Evolutionary conservation across 1,284 basidiomycete genomes (phyloP).

Genomic region (Coniferiporia sulphurascens): DNA sequence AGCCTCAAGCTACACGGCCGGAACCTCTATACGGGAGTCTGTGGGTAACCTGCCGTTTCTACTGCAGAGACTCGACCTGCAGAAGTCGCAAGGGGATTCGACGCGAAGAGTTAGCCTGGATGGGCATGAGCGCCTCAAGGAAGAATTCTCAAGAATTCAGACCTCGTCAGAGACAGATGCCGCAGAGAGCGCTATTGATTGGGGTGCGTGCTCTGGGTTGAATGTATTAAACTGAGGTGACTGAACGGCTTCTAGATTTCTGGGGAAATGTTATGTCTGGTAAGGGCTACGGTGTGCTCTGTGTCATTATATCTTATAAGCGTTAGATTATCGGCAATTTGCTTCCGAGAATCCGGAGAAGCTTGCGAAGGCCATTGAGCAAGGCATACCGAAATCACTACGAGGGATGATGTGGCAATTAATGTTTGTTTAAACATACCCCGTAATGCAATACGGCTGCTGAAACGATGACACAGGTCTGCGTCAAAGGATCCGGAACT

Average conservation of each 20-base stretch:
- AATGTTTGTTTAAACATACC: conserved; percentile 56
- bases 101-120: conserved; percentile 46
- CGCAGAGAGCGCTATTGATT: conserved; percentile 55
- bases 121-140: conserved; percentile 63
- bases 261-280: conserved; percentile 95
- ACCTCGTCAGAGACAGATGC: conserved; percentile 18
- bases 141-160: conserved; percentile 62
- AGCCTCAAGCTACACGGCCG: conserved; percentile 7
- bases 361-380: conserved; percentile 86
- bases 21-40: conserved; percentile 27
- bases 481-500: conserved; percentile 88
- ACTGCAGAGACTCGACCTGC: conserved; percentile 43
- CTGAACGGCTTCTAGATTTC: conserved; percentile 61
- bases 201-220: conserved; percentile 46
- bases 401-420: conserved; percentile 98
- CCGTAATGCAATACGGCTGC: conserved; percentile 9
- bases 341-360: conserved; percentile 75
- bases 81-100: conserved; percentile 31
- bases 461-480: conserved; percentile 43
- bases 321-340: conserved; percentile 77
- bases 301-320: conserved; percentile 3
- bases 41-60: conserved; percentile 46
- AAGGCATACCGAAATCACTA: conserved; percentile 81
- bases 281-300: conserved; percentile 26
- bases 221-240: conserved; percentile 10